phyloP scores from a whole-genome alignment of 225 moss, liverwort and hornwort genomes.

The Polytrichum commune region DNA sequence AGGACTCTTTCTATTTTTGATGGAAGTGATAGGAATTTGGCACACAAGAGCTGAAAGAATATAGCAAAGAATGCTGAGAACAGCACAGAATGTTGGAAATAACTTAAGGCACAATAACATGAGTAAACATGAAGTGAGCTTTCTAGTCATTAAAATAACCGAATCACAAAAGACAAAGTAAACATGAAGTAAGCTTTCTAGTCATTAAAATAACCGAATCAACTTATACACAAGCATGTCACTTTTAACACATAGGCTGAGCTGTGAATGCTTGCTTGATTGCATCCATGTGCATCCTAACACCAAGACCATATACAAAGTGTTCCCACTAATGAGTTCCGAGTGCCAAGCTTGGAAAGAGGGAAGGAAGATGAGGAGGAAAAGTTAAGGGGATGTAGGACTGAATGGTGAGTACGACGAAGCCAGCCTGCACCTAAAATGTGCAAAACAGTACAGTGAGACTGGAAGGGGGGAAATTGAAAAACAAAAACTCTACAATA shows the following conservation, averaged over 20 bases:
- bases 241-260: conserved; percentile 2
- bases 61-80: no score
- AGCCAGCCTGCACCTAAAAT: conserved; percentile 1
- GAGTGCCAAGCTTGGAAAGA: neutral
- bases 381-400: neutral
- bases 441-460: neutral
- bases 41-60: no score
- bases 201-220: neutral
- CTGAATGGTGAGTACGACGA: neutral
- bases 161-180: neutral
- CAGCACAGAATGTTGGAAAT: no score
- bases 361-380: neutral
- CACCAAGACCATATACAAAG: conserved; percentile 8
- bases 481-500: neutral
- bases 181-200: no score
- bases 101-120: no score
- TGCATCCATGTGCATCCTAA: neutral
- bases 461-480: neutral
- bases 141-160: no score
- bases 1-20: no score
- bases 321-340: conserved; percentile 4
- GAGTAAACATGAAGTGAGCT: no score
- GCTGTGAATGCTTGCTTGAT: conserved; percentile 1
- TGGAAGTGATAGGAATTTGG: no score
- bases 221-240: conserved; percentile 1